These are phyloP conservation scores for Cyberlindnera euphorbiae DNA, from an alignment of 805 yeast species.

Conservation along the genomic window DNA sequence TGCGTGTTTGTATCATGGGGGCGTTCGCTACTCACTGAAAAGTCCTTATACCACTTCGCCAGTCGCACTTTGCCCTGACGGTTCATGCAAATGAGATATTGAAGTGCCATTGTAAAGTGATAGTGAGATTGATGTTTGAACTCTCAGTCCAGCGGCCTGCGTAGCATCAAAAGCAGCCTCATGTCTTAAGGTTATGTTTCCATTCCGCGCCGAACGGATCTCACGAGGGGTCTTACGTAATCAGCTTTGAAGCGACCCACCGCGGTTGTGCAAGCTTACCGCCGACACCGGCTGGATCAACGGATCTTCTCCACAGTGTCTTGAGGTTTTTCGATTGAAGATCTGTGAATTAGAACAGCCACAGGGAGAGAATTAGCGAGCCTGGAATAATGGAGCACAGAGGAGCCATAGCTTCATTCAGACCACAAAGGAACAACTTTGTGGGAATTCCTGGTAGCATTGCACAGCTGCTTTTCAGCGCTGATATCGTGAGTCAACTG, in stretches of 20 bases:
- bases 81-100: constrained; percentile 77
- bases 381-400: constrained; percentile 12
- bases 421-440: constrained; percentile 7
- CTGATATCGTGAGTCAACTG: constrained; percentile 39
- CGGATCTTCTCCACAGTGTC: neutral
- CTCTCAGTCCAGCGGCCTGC: no score
- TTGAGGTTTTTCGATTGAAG: neutral
- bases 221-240: no score
- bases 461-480: constrained; percentile 34
- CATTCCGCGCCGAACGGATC: no score
- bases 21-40: constrained; percentile 28
- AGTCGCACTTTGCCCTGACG: constrained; percentile 91
- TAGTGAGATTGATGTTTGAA: no score
- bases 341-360: no score
- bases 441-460: constrained; percentile 7
- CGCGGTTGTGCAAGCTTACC: no score
- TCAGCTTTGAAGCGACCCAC: no score
- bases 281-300: neutral
- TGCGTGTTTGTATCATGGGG: neutral
- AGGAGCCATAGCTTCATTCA: constrained; percentile 1
- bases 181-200: no score
- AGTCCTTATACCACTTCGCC: constrained; percentile 67
- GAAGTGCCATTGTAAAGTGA: constrained; percentile 74
- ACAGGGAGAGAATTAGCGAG: neutral
- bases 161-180: no score